Percentiles rank a stretch among this genome's conserved stretches.
Evolutionary conservation across 768 basidiomycete species (phyloP).

Genomic region (Rhizopogon rudus): DNA sequence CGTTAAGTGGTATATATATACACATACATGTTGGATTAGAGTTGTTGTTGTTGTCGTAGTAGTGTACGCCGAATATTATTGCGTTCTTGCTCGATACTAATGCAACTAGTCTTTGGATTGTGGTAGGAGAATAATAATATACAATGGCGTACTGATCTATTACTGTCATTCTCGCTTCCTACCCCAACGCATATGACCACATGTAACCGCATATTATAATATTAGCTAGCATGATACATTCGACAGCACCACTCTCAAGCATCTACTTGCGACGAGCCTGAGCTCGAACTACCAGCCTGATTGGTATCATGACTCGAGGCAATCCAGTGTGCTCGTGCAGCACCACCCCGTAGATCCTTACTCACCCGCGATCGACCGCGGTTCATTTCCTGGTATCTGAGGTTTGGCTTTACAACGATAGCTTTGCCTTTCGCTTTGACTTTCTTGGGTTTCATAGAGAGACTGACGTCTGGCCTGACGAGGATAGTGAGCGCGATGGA

Average conservation of each 20-base stretch:
- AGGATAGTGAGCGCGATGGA: conserved; percentile 43
- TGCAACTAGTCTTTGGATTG: no score
- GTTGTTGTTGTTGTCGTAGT: no score
- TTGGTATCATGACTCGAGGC: conserved; percentile 6
- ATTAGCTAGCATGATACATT: background rate
- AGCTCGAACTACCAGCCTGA: conserved; percentile 5
- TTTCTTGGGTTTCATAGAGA: conserved; percentile 13
- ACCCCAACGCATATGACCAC: background rate
- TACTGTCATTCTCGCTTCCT: no score
- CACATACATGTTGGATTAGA: no score
- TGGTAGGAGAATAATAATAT: background rate
- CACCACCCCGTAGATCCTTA: conserved; percentile 35
- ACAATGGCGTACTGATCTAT: background rate
- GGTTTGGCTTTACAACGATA: conserved; percentile 8
- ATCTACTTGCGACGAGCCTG: background rate
- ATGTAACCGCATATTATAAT: background rate
- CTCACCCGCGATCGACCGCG: conserved; percentile 29
- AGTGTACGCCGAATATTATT: no score
- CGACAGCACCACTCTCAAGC: background rate
- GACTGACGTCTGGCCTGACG: conserved; percentile 29
- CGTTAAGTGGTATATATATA: no score
- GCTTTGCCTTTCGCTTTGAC: conserved; percentile 4
- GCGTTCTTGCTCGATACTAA: no score
- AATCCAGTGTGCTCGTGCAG: conserved; percentile 19
- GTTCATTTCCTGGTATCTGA: conserved; percentile 10